Evolutionary conservation across 805 yeast genomes (phyloP), one percentile per base, ranked within the genome.

Genomic region (Wickerhamomyces alni): DNA sequence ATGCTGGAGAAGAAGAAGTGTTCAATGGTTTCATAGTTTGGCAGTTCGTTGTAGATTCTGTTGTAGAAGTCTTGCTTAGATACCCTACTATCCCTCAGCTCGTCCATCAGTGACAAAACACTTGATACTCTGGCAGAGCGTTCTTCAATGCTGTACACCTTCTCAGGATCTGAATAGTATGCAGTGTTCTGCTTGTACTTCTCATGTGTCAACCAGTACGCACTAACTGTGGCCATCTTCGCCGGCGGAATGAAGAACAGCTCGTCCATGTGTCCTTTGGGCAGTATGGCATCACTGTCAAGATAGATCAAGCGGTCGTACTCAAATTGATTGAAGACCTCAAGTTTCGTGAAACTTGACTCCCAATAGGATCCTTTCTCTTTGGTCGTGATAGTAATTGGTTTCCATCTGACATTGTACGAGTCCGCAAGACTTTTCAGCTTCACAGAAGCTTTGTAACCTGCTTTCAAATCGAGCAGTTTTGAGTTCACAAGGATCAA

Each of bases 261-360:
- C 42, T 75, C 79, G 55, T 76, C 81, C 49, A 77, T 42, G 31
- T 66, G 55, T 9, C 54, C 54, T 15, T 53, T 45, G 12, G 77
- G 48, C 46, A 66, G 56, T 8, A 55, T 42, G 3, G 80, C 69
- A 58, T 80, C 86, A 9, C 79, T 67, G 54, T 80, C 87, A 48
- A 80, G 55, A 52, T 69, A 78, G 12, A 80, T 66, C 15, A 80
- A 52, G 34, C 82, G 56, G 19, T 75, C 74, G 50, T 65, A 80
- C 27, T 73, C 67, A 0, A 62, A 56, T 47, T 66, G 66, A 39
- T 69, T 64, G 52, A 80, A 80, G 1, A 75, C 68, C 43, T 67
- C 61, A 22, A 80, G 59, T 50, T 80, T 80, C 1, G 82, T 76
- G 46, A 75, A 72, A 40, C 80, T 70, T 5, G 65, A 60, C 5